Conservation (phyloP, 2,329 filamentous ascomycete species). For the Ophiocordyceps robertsii region DNA sequence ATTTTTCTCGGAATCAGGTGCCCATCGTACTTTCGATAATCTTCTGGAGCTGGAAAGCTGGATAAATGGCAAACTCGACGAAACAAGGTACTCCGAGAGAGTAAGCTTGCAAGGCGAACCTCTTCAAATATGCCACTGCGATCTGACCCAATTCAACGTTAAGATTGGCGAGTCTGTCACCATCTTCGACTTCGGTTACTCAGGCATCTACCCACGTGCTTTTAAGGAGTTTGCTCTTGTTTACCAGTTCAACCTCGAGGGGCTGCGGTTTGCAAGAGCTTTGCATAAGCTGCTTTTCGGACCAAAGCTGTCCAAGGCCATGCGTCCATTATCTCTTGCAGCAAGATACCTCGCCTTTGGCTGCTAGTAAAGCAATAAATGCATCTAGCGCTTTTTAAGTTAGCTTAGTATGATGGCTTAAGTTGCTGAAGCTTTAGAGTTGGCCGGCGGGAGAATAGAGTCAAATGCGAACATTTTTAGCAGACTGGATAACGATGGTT, state of each 20-base stretch:
- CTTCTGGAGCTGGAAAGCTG: constrained; percentile 1
- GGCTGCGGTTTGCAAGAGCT: background rate
- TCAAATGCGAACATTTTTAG: too few species aligned
- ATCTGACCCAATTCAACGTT: constrained; percentile 3
- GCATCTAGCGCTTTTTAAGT: too few species aligned
- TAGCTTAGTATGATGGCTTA: too few species aligned
- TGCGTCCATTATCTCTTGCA: background rate
- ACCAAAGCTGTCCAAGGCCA: background rate
- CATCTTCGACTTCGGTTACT: constrained; percentile 3
- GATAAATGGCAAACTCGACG: constrained; percentile 1
- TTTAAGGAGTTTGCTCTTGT: constrained; percentile 2
- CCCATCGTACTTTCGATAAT: background rate
- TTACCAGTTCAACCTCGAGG: background rate
- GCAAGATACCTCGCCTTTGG: background rate
- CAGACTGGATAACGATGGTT: too few species aligned
- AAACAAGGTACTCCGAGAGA: background rate
- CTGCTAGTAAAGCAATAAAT: background rate
- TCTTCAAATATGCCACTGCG: constrained; percentile 2
- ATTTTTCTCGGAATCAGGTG: constrained; percentile 2
- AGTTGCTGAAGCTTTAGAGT: too few species aligned
- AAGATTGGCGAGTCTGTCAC: constrained; percentile 2
- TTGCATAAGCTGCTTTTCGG: background rate
- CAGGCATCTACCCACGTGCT: constrained; percentile 2
- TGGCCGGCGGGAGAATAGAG: too few species aligned
- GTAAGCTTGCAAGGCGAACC: constrained; percentile 1